Evolutionary conservation across 139 green algal species (phyloP).

Genomic region (Micromonas pusilla): DNA sequence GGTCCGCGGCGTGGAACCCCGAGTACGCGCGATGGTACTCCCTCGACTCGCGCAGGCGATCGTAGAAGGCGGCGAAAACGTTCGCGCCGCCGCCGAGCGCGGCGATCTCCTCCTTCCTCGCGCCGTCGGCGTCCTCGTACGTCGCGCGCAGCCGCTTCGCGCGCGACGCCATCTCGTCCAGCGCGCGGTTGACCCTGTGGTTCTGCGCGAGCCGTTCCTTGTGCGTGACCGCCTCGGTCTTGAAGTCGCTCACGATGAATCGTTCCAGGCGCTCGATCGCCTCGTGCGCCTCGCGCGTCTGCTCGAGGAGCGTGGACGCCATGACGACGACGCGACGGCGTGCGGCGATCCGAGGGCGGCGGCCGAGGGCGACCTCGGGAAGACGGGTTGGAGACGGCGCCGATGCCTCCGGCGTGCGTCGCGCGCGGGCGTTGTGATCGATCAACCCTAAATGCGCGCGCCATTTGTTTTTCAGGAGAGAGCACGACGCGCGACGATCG

Average conservation of each 20-base stretch:
- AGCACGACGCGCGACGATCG: too few relatives aligned
- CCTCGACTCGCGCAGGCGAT: constrained; percentile 78
- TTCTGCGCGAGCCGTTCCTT: constrained; percentile 65
- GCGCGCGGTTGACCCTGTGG: constrained; percentile 66
- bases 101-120: constrained; percentile 82
- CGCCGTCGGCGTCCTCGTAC: constrained; percentile 80
- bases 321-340: constrained; percentile 45
- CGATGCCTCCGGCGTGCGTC: too few relatives aligned
- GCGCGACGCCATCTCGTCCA: constrained; percentile 59
- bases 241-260: constrained; percentile 74
- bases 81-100: constrained; percentile 45
- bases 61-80: constrained; percentile 66
- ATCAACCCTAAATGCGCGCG: too few relatives aligned
- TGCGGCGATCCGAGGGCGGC: background rate
- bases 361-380: too few relatives aligned
- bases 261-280: constrained; percentile 85
- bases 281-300: constrained; percentile 78
- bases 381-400: too few relatives aligned
- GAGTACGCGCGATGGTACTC: constrained; percentile 73
- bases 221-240: constrained; percentile 61
- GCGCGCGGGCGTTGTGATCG: too few relatives aligned
- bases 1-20: constrained; percentile 35
- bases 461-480: too few relatives aligned
- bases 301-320: constrained; percentile 81
- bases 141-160: constrained; percentile 53